Base-by-base conservation (phyloP, 257 asterid species). In the Penstemon barbatus region DNA sequence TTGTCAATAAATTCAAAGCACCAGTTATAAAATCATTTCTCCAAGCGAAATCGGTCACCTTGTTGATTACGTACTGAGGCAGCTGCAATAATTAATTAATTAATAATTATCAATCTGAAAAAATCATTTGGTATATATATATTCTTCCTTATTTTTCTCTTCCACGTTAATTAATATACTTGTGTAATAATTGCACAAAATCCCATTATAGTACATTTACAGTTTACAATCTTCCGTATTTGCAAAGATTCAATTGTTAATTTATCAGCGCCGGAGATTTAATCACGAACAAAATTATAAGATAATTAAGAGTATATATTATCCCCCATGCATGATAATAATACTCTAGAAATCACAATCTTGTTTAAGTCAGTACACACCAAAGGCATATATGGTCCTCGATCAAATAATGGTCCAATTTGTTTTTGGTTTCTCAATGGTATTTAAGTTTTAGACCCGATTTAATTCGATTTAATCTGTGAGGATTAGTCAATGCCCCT, bases 181-280 rank as follows among this genome's bases (percentile, higher is more conserved):
- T 37, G 15, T 55, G 54, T 36, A 65, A 74, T 71, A 61, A 74
- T 61, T 78, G 77, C 78, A 25, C n/a, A 45, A 71, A 75, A 58
- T 63, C 58, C 51, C 60, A n/a, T 57, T 43, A 57, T 45, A 44
- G 18, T 33, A 37, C 51, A 56, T 19, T 42, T 63, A 63, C 68
- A 71, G 13, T 57, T 64, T 49, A 62, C 51, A 39, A 66, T 49
- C 46, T 53, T 66, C 73, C 64, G 59, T n/a, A 36, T 57, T 18
- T 37, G 51, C 70, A 53, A 6, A n/a, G 66, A 56, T 40, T 11
- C 10, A 45, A 45, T 19, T 61, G 42, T 41, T 13, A 5, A 46
- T 33, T 7, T 15, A n/a, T 7, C 37, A 6, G 3, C 33, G 2
- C 33, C 33, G 33, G 33, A 25, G 38, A 41, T 8, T 36, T 8